Base-by-base conservation (phyloP, 2,329 filamentous ascomycete genomes). In the Phialophora chinensis region DNA sequence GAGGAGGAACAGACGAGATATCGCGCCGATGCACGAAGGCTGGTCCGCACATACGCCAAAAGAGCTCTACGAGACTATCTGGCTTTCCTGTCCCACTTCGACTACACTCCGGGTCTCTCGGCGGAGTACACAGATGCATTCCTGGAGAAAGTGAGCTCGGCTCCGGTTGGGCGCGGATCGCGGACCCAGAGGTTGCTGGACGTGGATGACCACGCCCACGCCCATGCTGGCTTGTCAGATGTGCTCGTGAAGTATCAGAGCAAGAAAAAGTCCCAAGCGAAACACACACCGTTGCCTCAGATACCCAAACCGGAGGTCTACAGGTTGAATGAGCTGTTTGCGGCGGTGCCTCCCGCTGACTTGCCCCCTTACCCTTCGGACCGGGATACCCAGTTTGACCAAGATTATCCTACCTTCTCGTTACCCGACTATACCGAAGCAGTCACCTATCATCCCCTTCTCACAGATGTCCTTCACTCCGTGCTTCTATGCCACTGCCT, bases 401-500 rank as follows among this genome's bases (percentile, higher is more conserved):
- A 42, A 11, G 50, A 62, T 23, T 55, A 64, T 61, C 67, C 76
- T 4, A 70, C 79, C 38, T 76, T 81, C 65, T 79, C 77, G 29
- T 75, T 80, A 8, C 65, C 71, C 11, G 80, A 83, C 63, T 82
- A 79, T 60, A 82, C 86, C 52, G 90, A 92, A 78, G 84, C 85
- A 49, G 84, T 91, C 31, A 95, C 91, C 0, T 95, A 92, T 75
- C 92, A 96, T 73, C 92, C 92, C 0, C 84, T 95, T 8, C 83
- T 96, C 11, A 88, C 88, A 6, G 92, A 96, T 35, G 90, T 90
- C 0, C 84, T 96, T 0, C 91, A 96, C 76, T 89, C 88, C 4
- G 79, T 95, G 1, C 86, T 96, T 8, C 85, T 96, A 49, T 90
- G 89, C 71, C 92, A 96, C 77, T 86, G 86, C n/a, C 86, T 96